Conservation (phyloP, 2,329 filamentous ascomycete species). For the Amesomyces nigricolor region DNA sequence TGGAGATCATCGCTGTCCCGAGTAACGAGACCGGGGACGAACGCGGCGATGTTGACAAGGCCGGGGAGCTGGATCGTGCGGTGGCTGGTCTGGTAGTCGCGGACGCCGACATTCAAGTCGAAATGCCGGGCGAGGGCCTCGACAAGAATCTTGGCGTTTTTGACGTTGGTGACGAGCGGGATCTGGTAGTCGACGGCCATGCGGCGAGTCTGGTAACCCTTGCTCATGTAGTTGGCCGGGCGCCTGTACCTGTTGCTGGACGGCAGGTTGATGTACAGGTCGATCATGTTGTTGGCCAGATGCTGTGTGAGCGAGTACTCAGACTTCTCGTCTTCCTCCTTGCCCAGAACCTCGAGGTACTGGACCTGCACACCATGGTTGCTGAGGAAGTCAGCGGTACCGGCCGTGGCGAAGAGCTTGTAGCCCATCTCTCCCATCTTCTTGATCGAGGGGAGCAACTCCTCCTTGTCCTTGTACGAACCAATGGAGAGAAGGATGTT, state of each 20-base stretch:
- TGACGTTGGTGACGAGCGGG: constrained; percentile 95
- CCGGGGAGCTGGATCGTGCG: constrained; percentile 67
- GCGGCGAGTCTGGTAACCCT: constrained; percentile 90
- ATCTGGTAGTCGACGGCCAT: constrained; percentile 99
- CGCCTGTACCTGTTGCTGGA: constrained; percentile 96
- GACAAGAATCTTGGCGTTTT: constrained; percentile 95
- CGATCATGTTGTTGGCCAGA: constrained; percentile 94
- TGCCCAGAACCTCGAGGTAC: constrained; percentile 81
- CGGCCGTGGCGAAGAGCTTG: constrained; percentile 92
- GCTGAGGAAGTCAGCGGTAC: constrained; percentile 93
- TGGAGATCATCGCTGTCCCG: constrained; percentile 62
- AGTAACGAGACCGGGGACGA: constrained; percentile 67
- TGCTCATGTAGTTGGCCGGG: constrained; percentile 97
- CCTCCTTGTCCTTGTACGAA: constrained; percentile 95
- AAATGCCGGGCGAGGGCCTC: constrained; percentile 90
- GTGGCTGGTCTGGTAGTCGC: constrained; percentile 91
- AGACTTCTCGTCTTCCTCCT: constrained; percentile 75
- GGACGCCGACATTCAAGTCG: constrained; percentile 71
- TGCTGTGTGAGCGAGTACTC: constrained; percentile 97
- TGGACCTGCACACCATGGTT: constrained; percentile 89
- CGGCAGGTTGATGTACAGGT: constrained; percentile 98
- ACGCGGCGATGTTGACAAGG: constrained; percentile 72
- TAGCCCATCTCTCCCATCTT: constrained; percentile 88
- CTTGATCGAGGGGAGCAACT: constrained; percentile 88
- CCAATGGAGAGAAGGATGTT: constrained; percentile 95